A percentile compares a stretch with the other conserved stretches of the same genome.
Conservation (phyloP, 1,139 yeast genomes). For the Diutina pseudorugosa region DNA sequence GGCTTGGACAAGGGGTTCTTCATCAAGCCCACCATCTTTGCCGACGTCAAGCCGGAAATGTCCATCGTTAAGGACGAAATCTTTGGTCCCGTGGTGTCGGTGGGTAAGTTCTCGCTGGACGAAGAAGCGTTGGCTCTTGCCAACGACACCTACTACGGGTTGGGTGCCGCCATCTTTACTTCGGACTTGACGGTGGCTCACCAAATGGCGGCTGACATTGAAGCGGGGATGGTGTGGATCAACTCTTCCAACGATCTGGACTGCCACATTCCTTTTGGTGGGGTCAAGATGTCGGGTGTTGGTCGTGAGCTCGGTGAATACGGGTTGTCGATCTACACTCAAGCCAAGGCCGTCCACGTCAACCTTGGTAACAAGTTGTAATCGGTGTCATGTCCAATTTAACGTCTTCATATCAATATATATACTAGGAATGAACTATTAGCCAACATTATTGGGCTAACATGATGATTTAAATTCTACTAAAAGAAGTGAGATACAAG, state of each 20-base stretch:
- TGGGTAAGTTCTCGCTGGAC: conserved; percentile 39
- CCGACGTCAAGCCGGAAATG: conserved; percentile 40
- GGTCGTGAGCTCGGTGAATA: conserved; percentile 76
- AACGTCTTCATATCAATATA: no score
- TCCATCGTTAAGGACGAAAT: conserved; percentile 46
- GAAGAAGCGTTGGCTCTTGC: conserved; percentile 41
- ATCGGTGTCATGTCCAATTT: background rate
- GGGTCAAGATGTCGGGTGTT: conserved; percentile 66
- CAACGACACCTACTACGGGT: conserved; percentile 39
- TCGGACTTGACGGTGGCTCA: conserved; percentile 25
- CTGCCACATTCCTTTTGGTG: conserved; percentile 69
- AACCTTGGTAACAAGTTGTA: conserved; percentile 32
- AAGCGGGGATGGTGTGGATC: conserved; percentile 49
- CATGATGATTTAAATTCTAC: no score
- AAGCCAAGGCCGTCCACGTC: conserved; percentile 69
- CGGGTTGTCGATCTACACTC: conserved; percentile 67
- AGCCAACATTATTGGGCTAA: no score
- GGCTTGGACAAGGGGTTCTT: conserved; percentile 40
- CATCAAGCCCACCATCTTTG: conserved; percentile 42
- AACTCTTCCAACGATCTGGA: conserved; percentile 70
- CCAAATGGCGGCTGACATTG: conserved; percentile 28
- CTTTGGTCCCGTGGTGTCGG: conserved; percentile 47
- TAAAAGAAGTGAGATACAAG: no score
- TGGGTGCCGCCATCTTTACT: conserved; percentile 28
- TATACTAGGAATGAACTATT: no score